A percentile compares a stretch with the other conserved stretches of the same genome.
phyloP scores from a whole-genome alignment of 78 protist species.

The Dictyostelium firmibasis region DNA sequence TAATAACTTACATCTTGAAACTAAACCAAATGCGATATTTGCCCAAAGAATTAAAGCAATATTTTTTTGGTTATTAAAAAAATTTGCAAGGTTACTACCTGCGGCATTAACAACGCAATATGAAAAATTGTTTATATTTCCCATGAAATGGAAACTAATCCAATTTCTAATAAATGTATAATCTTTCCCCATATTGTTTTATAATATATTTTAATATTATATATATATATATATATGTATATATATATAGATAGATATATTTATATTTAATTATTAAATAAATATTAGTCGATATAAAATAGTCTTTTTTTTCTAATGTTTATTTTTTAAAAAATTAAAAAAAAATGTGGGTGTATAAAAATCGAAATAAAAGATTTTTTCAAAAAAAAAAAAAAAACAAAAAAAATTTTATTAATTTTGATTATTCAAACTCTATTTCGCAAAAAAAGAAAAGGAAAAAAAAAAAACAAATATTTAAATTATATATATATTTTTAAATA shows the following conservation, averaged over 20 bases:
- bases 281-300: background rate
- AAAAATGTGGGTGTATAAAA: background rate
- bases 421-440: background rate
- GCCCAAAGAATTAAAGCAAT: constrained; percentile 53
- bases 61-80: constrained; percentile 6
- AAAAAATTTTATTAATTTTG: background rate
- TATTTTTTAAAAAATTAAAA: no score
- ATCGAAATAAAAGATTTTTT: background rate
- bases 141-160: constrained; percentile 73
- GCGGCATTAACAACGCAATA: constrained; percentile 75
- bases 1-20: constrained; percentile 45
- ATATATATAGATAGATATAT: no score
- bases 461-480: no score
- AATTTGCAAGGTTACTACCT: constrained; percentile 7
- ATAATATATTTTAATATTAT: background rate
- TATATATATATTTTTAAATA: no score
- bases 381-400: no score
- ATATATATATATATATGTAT: background rate
- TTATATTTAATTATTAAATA: no score
- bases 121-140: constrained; percentile 80
- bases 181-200: background rate
- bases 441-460: no score
- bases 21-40: constrained; percentile 79
- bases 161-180: constrained; percentile 61
- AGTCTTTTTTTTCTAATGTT: background rate